Percentiles rank a stretch among this genome's conserved stretches.
Conservation (phyloP, 345 rosid species). For the Excoecaria agallocha region DNA sequence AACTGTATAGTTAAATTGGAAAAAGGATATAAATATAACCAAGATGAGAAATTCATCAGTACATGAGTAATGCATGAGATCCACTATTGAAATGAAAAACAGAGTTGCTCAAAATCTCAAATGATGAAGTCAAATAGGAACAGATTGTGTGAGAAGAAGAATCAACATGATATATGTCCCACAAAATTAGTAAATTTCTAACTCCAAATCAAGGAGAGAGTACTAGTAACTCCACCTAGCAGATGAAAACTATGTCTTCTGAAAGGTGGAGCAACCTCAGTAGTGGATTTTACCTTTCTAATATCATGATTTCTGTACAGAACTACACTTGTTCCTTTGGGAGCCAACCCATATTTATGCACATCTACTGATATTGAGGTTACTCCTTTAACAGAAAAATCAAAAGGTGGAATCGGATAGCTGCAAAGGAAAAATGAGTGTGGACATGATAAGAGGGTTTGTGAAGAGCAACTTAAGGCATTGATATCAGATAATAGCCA, state of each 20-base stretch:
- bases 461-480: neutral
- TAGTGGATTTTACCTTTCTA: slow-evolving; percentile 59
- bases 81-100: neutral
- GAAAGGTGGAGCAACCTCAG: neutral
- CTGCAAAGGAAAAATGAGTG: slow-evolving; percentile 34
- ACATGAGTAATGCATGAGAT: neutral
- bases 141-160: neutral
- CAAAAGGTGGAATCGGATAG: slow-evolving; percentile 82
- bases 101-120: neutral
- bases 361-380: slow-evolving; percentile 90
- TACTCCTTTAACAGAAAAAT: slow-evolving; percentile 82
- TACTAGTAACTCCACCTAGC: neutral
- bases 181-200: neutral
- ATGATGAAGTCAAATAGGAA: neutral
- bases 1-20: neutral
- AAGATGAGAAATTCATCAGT: neutral
- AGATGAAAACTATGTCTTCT: neutral
- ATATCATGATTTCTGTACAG: slow-evolving; percentile 92
- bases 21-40: neutral
- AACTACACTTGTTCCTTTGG: slow-evolving; percentile 90
- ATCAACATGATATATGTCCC: neutral
- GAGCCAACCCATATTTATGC: slow-evolving; percentile 96
- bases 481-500: neutral
- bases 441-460: neutral
- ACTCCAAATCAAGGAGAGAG: neutral